Evolutionary conservation across 352 stramenopile species (phyloP), one percentile per base, ranked within the genome.

Genomic region (Globisporangium radiosum): DNA sequence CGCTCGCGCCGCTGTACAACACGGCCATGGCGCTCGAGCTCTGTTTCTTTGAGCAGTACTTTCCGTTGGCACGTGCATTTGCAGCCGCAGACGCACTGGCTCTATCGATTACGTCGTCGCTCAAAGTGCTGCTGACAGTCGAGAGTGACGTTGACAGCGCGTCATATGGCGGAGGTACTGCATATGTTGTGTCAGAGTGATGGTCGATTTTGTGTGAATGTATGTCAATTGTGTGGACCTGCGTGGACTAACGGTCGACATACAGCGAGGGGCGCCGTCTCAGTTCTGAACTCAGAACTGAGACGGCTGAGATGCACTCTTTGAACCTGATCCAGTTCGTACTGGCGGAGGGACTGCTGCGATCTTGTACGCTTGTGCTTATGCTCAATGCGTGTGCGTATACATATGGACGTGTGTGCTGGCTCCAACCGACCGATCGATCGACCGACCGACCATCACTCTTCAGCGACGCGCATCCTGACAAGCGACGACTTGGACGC

Each of bases 271-370:
- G 72, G 72, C 68, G 72, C 72, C 70, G 63, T 76, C 68, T 76
- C 72, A 53, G 45, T 47, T 57, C 33, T 39, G 44, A n/a, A 17
- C 17, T 36, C 39, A n/a, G 2, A 37, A 42, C 48, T 47, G 58
- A 57, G 72, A 76, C 70, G 72, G 72, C 72, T 81, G 72, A 81
- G 72, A 81, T 74, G 72, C 76, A 81, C 72, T 65, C 72, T 81
- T 81, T 73, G 70, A 70, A 81, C 72, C 72, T 81, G 72, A 81
- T 81, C 72, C 72, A 81, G 72, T 76, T 81, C 75, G 66, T 67
- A 76, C 72, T 81, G 72, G 72, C 72, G 72, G 72, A 81, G 72
- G 72, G 72, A 81, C 70, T 75, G 72, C 72, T 81, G 72, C 52
- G 54, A 57, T 66, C 55, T 65, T 71, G 63, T 76, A 57, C 62